Percentiles rank a stretch among this genome's conserved stretches.
Conservation (phyloP, 2,329 filamentous ascomycete species). For the Sordariomycetes sp. region DNA sequence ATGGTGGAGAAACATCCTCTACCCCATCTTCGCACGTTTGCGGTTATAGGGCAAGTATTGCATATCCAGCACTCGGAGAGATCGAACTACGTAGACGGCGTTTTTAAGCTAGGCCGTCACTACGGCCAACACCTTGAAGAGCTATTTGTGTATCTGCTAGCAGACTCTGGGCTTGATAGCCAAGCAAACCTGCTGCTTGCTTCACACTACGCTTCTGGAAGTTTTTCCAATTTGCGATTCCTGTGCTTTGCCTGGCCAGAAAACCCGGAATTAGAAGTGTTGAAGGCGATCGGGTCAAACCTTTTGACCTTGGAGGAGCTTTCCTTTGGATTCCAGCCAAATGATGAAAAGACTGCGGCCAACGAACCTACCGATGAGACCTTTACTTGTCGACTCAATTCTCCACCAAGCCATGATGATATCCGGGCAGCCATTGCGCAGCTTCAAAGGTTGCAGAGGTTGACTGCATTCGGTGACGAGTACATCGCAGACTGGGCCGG, state of each 20-base stretch:
- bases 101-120: neutral
- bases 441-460: neutral
- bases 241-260: neutral
- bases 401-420: neutral
- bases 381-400: neutral
- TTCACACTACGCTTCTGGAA: neutral
- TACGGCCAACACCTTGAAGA: slow-evolving; percentile 1
- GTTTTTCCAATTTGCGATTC: neutral
- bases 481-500: slow-evolving; percentile 1
- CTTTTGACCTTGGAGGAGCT: slow-evolving; percentile 1
- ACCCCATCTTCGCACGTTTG: neutral
- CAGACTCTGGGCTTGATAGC: neutral
- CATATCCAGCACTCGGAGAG: no score
- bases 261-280: neutral
- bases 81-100: neutral
- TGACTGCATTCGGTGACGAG: neutral
- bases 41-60: neutral
- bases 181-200: neutral
- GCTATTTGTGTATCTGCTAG: neutral
- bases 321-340: slow-evolving; percentile 1
- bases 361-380: neutral
- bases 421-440: neutral
- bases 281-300: neutral
- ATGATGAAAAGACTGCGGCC: neutral
- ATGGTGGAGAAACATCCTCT: neutral